Base-by-base conservation (phyloP, 2,329 filamentous ascomycete genomes). In the Epichloe uncinata region DNA sequence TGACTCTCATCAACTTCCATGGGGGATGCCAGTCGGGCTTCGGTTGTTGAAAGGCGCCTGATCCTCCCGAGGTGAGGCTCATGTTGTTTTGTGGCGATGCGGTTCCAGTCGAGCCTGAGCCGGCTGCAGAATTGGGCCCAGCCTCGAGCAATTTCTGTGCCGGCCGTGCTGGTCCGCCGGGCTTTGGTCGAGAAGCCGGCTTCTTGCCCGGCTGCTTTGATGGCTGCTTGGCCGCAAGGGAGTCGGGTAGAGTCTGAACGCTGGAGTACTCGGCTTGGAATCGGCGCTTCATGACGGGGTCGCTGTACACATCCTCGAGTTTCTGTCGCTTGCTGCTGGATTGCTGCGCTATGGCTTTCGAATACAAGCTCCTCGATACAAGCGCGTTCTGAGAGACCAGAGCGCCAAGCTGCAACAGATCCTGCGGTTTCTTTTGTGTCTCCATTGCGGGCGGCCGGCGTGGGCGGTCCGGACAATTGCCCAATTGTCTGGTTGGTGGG, bases 11-110 rank as follows among this genome's bases (percentile, higher is more conserved):
- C 53, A 97, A 75, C 76, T 96, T 97, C 93, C 94, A 98, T 12
- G 94, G 94, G 94, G 90, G 81, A 65, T 98, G 93, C 93, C 93
- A 98, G 52, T 96, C 85, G 1, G 94, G 94, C 65, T 84, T 88
- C 51, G 82, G 74, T 56, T 66, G 66, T 52, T 67, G 61, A 38
- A 66, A 53, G 12, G 57, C 50, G 15, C 61, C 54, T 5, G 55
- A 45, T 7, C 62, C 65, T 44, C 62, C 59, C 12, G 61, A 61
- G 1, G 61, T 58, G 38, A 69, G 50, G 47, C 60, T 65, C 60
- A 61, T 65, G 33, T 58, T 63, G 48, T 61, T 61, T 38, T 54
- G 49, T 22, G 47, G 26, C 34, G 38, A 20, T 4, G n/a, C 30
- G 34, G 18, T 34, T 8, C 11, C 38, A 33, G 11, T 33, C 11